Percentiles rank a stretch among this genome's conserved stretches.
phyloP scores from a whole-genome alignment of 169 alveolate genomes.

The Eimeria falciformis region DNA sequence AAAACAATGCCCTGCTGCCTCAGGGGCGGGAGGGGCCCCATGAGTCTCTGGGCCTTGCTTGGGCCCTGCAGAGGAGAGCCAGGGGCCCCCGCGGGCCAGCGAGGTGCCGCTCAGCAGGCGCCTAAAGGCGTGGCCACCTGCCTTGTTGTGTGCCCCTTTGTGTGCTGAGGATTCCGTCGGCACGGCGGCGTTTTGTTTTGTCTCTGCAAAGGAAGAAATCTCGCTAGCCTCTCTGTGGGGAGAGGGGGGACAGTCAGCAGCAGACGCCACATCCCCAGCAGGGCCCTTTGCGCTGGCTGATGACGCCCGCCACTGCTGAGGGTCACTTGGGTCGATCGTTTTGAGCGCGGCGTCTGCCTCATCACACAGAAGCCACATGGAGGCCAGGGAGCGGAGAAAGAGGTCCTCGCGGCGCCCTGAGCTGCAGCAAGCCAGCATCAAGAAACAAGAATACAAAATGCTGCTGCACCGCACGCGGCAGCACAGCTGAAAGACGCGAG shows the following conservation, averaged over 20 bases:
- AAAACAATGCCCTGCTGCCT: background rate
- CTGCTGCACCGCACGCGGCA: conserved; percentile 53
- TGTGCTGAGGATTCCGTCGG: background rate
- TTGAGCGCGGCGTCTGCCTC: conserved; percentile 1
- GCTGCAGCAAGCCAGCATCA: conserved; percentile 39
- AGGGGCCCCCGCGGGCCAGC: background rate
- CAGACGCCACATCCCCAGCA: background rate
- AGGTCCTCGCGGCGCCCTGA: conserved; percentile 27
- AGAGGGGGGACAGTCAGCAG: background rate
- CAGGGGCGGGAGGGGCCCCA: background rate
- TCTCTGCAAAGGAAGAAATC: too few species aligned
- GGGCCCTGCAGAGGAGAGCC: too few species aligned
- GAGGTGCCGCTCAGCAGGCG: background rate
- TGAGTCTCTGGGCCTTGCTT: background rate
- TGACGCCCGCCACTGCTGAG: background rate
- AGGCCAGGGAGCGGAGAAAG: background rate
- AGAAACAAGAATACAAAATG: background rate
- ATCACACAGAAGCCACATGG: background rate
- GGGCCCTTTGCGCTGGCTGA: background rate
- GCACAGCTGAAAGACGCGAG: background rate
- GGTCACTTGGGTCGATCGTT: background rate
- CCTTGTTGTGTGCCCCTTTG: background rate
- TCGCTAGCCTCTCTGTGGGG: too few species aligned
- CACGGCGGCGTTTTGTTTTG: background rate
- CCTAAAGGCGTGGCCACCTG: background rate